A percentile compares a stretch with the other conserved stretches of the same genome.
Conservation (phyloP, 176 grass and related monocot species). For the Cenchrus americanus region DNA sequence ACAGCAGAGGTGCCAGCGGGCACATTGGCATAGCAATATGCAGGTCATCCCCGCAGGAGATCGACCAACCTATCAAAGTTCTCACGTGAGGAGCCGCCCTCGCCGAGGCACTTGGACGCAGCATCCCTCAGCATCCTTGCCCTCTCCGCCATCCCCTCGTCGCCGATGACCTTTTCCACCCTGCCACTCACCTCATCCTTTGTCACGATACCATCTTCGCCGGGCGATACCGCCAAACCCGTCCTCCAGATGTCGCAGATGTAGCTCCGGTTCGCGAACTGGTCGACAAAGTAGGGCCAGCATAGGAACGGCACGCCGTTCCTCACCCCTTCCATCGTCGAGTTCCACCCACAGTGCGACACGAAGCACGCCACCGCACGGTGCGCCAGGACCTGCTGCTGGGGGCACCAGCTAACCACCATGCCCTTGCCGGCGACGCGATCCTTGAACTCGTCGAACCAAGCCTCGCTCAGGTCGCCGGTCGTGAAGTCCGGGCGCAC, state of each 20-base stretch:
- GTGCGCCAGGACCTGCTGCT: conserved; percentile 39
- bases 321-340: conserved; percentile 42
- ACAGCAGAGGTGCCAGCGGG: too few species aligned
- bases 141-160: conserved; percentile 41
- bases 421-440: conserved; percentile 33
- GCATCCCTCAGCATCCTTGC: conserved; percentile 27
- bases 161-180: conserved; percentile 26
- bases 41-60: conserved; percentile 35
- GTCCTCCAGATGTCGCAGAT: conserved; percentile 25
- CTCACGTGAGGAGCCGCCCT: conserved; percentile 29
- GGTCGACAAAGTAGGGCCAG: conserved; percentile 45
- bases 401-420: conserved; percentile 45
- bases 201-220: conserved; percentile 34
- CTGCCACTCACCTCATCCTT: conserved; percentile 52
- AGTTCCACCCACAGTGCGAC: conserved; percentile 66
- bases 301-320: conserved; percentile 48
- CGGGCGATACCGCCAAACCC: conserved; percentile 34
- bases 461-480: conserved; percentile 17
- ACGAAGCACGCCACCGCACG: conserved; percentile 30
- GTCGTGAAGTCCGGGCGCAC: conserved; percentile 41
- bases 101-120: not conserved
- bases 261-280: not conserved
- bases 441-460: conserved; percentile 26
- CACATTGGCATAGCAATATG: not conserved
- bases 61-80: conserved; percentile 20